Conservation (phyloP, 2,329 filamentous ascomycete genomes). For the Helminthosporium solani region DNA sequence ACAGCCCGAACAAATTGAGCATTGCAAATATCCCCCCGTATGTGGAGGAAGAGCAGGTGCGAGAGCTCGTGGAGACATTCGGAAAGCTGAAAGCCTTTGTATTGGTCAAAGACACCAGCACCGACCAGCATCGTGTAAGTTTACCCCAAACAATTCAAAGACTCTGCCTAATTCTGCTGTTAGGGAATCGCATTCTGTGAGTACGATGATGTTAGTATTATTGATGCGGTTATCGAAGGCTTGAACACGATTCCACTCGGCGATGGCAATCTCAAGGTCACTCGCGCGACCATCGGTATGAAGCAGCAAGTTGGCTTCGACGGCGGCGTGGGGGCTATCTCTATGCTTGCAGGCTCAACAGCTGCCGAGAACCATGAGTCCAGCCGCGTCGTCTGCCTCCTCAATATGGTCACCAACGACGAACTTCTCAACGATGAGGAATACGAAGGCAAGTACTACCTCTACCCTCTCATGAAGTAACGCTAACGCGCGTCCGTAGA, state of each 20-base stretch:
- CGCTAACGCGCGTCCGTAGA: conserved; percentile 60
- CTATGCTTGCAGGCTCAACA: conserved; percentile 89
- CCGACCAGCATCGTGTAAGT: conserved; percentile 82
- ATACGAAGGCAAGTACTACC: conserved; percentile 71
- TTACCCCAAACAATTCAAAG: background rate
- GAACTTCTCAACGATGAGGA: conserved; percentile 93
- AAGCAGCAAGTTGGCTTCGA: conserved; percentile 91
- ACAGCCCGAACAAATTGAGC: conserved; percentile 93
- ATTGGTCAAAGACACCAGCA: conserved; percentile 80
- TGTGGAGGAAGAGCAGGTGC: conserved; percentile 86
- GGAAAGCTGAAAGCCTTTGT: conserved; percentile 91
- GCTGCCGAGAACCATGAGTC: conserved; percentile 71
- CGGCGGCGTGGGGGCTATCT: conserved; percentile 97
- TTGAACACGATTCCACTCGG: conserved; percentile 92
- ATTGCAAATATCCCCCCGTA: conserved; percentile 86
- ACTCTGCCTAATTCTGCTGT: conserved; percentile 1
- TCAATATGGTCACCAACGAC: conserved; percentile 98
- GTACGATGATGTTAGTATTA: conserved; percentile 75
- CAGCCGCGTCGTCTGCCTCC: conserved; percentile 81
- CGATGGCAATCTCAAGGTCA: conserved; percentile 80
- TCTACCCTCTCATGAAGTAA: background rate
- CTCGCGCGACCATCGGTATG: conserved; percentile 86
- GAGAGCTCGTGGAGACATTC: conserved; percentile 85
- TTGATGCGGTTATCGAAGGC: conserved; percentile 83
- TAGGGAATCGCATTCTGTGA: conserved; percentile 97